Base-by-base conservation (phyloP, 2,329 filamentous ascomycete species). In the Colletotrichum sansevieriae region DNA sequence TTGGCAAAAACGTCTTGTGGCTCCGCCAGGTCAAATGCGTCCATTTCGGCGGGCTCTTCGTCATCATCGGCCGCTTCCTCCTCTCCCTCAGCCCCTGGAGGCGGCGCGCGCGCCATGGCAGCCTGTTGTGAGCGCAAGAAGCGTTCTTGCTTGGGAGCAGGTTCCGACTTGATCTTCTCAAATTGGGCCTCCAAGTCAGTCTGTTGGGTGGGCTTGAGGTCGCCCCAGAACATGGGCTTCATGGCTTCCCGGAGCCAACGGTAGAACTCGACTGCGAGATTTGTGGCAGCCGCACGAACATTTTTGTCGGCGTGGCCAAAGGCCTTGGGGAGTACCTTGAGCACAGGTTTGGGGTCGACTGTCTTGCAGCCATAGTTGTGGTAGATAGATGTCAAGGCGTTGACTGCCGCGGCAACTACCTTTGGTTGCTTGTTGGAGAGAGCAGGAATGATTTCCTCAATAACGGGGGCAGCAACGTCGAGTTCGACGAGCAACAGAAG, bases 291-390 rank as follows among this genome's bases (percentile, higher is more conserved):
- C 3, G 95, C 94, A 80, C 96, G 91, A 15, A 99, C 93, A 78
- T 98, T 98, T 82, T 99, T 99, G 85, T 99, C 96, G 37, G 96
- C 95, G 78, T 98, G 96, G 20, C 93, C 94, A 77, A 98, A 99
- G 2, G 91, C 91, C 77, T 97, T 97, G 3, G 96, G 94, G 2
- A 99, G 84, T 11, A 88, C 83, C 78, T 98, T 98, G 68, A 98
- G 87, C 20, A 97, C 90, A 2, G 93, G 91, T 78, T 99, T 98
- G 3, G 97, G 94, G 76, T 99, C 96, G 57, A 96, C 91, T 18
- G 94, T 90, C 81, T 97, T 97, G 83, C 94, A 97, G 65, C 97
- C 96, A 78, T 95, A 99, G 76, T 93, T 96, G 79, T 98, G 94
- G 77, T 93, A 96, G 68, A 98, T 94, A 55, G 91, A 87, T 0